Evolutionary conservation across 495 filamentous ascomycete genomes (phyloP), one percentile per base, ranked within the genome.

Genomic region (Neurospora hispaniola): DNA sequence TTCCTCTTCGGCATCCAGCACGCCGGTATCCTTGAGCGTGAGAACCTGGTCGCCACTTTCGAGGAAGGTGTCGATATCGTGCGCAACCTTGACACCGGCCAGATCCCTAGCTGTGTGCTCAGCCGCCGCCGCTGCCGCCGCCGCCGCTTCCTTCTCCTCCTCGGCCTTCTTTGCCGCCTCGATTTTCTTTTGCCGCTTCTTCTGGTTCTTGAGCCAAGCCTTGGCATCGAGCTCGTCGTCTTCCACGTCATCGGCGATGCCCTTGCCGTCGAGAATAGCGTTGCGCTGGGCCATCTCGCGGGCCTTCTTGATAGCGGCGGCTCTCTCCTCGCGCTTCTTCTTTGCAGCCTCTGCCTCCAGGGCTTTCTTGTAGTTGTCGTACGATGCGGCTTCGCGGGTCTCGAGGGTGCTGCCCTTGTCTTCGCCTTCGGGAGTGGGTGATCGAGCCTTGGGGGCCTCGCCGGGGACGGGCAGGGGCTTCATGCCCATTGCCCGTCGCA

Each of bases 141-240:
- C 80, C 27, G 80, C 80, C 18, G 80, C 84, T 35, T 88, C 92
- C 31, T 93, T 80, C 81, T 97, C 94, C 79, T 92, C 87, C 70
- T 90, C 92, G 59, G 89, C 81, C 80, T 92, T 93, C 77, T 88
- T 85, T 69, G 89, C 88, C 71, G 90, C 91, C 76, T 94, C 91
- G 54, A 97, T 90, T 84, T 95, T 91, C 86, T 94, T 97, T 79
- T 94, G 90, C 16, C 93, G 83, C 84, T 96, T 98, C 85, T 97
- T 98, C 78, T 92, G 88, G 75, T 90, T 90, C 77, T 90, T 86
- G 72, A 99, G 79, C 95, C 95, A 99, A 2, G 90, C 85, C 76
- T 90, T 91, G 59, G 95, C 91, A 78, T 97, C 94, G 20, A 94
- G 72, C n/a, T 91, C 88, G 35, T 80, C 87, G 38, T 85, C 90